Base-by-base conservation (phyloP, 768 basidiomycete genomes). In the Strobilomyces dryophilus region DNA sequence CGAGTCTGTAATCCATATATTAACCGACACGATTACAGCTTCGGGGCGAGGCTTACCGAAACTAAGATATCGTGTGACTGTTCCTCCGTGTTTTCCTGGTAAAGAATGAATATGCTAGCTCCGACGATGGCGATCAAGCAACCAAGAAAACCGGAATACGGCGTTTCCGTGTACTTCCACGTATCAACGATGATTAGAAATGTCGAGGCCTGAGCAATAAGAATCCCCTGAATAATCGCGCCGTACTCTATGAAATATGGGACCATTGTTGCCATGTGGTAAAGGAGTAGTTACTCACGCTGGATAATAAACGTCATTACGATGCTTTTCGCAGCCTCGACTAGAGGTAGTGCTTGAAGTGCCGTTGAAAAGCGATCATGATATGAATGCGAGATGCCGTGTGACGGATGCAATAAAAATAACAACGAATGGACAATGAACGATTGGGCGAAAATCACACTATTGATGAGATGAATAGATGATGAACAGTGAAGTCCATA, bases 241-340 rank as follows among this genome's bases (percentile, higher is more conserved):
- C 66, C 68, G 47, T 67, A 63, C 35, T 65, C 75, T 75, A 35
- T 12, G 24, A 37, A 31, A n/a, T 11, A 46, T 49, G 43, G 53
- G 27, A 47, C 36, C 3, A 17, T 27, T 15, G 21, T 41, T n/a
- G 5, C 17, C n/a, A n/a, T n/a, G 50, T 20, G 39, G 32, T 18
- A 49, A 46, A 35, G 4, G 20, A 42, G 26, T 2, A 26, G 20
- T 29, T 27, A 61, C 68, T 59, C 52, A 71, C 62, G 53, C 7
- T 53, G 63, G 46, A 67, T 62, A n/a, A 66, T 47, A 27, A 51
- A 53, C 20, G 66, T 55, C 3, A 60, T 47, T 6, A 53, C 15
- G 24, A 67, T 49, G 36, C 56, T 58, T 49, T 55, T 65, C 3
- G 36, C 52, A 4, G 57, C 55, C 26, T 66, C 61, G 8, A 64